Evolutionary conservation across 352 stramenopile species (phyloP).

Genomic region (Globisporangium emineosum): DNA sequence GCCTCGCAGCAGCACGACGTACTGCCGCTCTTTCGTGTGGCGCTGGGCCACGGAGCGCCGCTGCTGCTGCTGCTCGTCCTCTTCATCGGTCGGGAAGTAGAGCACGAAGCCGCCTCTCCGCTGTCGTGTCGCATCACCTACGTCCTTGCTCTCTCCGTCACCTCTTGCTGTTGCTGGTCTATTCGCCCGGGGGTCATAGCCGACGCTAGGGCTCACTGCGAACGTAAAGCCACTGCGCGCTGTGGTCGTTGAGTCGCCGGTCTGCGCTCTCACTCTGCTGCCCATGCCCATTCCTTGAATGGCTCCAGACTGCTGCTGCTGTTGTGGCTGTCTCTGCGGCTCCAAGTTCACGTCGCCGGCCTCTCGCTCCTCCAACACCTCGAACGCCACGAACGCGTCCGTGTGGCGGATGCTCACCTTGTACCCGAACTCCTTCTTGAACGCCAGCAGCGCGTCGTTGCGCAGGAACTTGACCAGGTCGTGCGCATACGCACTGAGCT

Average conservation of each 20-base stretch:
- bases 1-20: conserved; percentile 59
- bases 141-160: conserved; percentile 7
- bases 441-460: conserved; percentile 38
- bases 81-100: conserved; percentile 49
- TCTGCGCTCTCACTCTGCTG: background rate
- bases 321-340: conserved; percentile 1
- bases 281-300: background rate
- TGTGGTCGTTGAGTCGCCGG: background rate
- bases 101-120: conserved; percentile 48
- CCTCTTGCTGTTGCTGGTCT: background rate
- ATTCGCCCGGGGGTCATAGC: background rate
- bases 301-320: background rate
- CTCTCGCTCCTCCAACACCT: conserved; percentile 52
- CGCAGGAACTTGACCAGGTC: conserved; percentile 66
- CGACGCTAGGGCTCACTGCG: background rate
- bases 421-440: conserved; percentile 56
- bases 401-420: conserved; percentile 57
- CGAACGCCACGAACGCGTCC: conserved; percentile 48
- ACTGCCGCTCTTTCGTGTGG: conserved; percentile 40
- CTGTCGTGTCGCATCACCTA: background rate
- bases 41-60: conserved; percentile 20
- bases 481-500: conserved; percentile 55
- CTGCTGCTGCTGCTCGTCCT: conserved; percentile 18
- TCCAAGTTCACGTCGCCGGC: conserved; percentile 6
- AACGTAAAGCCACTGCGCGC: conserved; percentile 9